Base-by-base conservation (phyloP, 2,329 filamentous ascomycete species). In the Dactylonectria estremocensis region DNA sequence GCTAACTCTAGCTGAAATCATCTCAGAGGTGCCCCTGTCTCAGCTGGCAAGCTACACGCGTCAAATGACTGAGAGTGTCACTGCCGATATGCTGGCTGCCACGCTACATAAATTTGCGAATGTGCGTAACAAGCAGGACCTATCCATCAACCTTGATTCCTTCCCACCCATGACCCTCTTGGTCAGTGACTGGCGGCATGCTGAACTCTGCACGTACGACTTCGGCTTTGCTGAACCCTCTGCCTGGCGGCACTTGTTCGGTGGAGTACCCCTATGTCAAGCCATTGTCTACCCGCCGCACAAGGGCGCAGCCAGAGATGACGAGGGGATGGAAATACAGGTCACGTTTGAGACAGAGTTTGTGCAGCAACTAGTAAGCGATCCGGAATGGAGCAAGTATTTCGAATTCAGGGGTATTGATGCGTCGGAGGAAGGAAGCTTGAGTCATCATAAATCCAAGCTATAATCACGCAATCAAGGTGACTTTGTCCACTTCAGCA, bases 401-500 rank as follows among this genome's bases (percentile, higher is more conserved):
- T 82, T 83, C 61, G 80, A 82, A 61, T 82, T 76, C 48, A 72
- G 81, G 31, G 81, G 80, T 1, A 66, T 82, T 20, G 79, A 82
- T 66, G 61, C 68, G 2, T 67, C 58, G 50, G 66, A 64, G 33
- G 50, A 52, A 35, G 52, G 37, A 20, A 49, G 28, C 16, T 11
- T 20, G 49, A 35, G 46, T 33, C 20, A 40, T 22, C 49, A 35
- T 20, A 59, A 20, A 24, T 48, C 64, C 8, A 67, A 60, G 46
- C 45, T 67, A 45, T 67, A n/a, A 56, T 46, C 3, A 14, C 14
- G 1, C 3, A 13, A 45, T n/a, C n/a, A 6, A n/a, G n/a, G n/a
- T 40, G 7, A 24, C 3, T 14, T 20, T 20, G 24, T n/a, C n/a
- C n/a, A n/a, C n/a, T n/a, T n/a, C n/a, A n/a, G n/a, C n/a, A n/a